These are phyloP conservation scores for Colletotrichum higginsianum DNA, from an alignment of 2,329 filamentous ascomycete genomes.

Conservation along the genomic window DNA sequence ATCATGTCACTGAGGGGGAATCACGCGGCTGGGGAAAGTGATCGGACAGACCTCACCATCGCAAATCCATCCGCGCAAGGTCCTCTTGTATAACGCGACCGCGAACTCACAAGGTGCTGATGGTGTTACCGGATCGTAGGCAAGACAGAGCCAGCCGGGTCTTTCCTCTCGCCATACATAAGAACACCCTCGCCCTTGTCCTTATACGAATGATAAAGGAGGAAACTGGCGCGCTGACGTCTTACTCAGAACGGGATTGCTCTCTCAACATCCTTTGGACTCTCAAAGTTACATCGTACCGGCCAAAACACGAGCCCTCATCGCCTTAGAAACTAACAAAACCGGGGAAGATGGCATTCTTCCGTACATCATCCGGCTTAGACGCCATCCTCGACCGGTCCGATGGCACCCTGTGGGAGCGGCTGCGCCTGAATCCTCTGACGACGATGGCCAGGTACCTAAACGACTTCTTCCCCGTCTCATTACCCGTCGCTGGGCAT, in stretches of 20 bases:
- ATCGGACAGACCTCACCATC: not conserved
- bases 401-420: not conserved
- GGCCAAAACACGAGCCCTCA: not conserved
- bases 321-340: not conserved
- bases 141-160: not conserved
- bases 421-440: slow-evolving; percentile 16
- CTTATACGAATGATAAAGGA: not conserved
- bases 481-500: not conserved
- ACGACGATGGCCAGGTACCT: slow-evolving; percentile 21
- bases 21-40: not conserved
- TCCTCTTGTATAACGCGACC: not conserved
- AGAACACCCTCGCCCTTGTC: not conserved
- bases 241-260: not conserved
- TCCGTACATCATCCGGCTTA: slow-evolving; percentile 2
- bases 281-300: too few species aligned
- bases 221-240: not conserved
- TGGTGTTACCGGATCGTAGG: not conserved
- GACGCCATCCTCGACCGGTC: slow-evolving; percentile 25
- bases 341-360: slow-evolving; percentile 3
- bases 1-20: slow-evolving; percentile 16
- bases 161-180: not conserved
- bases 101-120: not conserved
- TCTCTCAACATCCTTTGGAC: not conserved
- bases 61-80: not conserved
- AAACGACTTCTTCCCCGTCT: slow-evolving; percentile 25